Evolutionary conservation across 768 basidiomycete genomes (phyloP), one percentile per base, ranked within the genome.

Genomic region (Multifurca ochricompacta): DNA sequence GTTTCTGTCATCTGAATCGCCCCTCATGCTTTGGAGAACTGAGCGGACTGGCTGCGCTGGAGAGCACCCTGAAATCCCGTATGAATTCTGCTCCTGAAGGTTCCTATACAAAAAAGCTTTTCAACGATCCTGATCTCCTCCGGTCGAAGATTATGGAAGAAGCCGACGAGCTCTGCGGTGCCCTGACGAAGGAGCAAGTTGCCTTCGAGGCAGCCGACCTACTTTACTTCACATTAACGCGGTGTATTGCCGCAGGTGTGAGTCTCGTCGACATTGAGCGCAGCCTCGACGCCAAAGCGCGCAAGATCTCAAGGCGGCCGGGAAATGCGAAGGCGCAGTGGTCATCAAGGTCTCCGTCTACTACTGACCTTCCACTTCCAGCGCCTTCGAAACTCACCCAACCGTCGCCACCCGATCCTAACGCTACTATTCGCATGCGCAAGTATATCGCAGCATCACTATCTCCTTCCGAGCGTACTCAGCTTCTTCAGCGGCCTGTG

Each of bases 101-200:
- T 5, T 93, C 90, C 1, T 99, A 99, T 69, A 98, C 96, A 16
- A 81, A 78, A 47, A 75, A 91, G 49, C 71, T 99, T 25, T 96
- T 98, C 70, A 74, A 77, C 39, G 90, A 97, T 66, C 71, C 84
- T 4, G 78, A 76, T 42, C 76, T 99, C n/a, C 73, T 98, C 41
- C 79, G 76, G 42, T 85, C 92, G 48, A 99, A 99, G 75, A 92
- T 99, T 60, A 91, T 88, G 83, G 96, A 99, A 69, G 96, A 99
- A 68, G 96, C 96, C 0, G 90, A 95, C 63, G 96, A 99, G 68
- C 78, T 99, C n/a, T 95, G 92, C 66, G 76, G 76, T 16, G 91
- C 91, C 21, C 73, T 81, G 61, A 80, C 81, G 1, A 80, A 79
- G 64, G 82, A 87, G 44, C 90, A 97, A 28, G 73, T 96, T 14